Evolutionary conservation across 163 green algal genomes (phyloP).

Genomic region (Scenedesmus sp.): DNA sequence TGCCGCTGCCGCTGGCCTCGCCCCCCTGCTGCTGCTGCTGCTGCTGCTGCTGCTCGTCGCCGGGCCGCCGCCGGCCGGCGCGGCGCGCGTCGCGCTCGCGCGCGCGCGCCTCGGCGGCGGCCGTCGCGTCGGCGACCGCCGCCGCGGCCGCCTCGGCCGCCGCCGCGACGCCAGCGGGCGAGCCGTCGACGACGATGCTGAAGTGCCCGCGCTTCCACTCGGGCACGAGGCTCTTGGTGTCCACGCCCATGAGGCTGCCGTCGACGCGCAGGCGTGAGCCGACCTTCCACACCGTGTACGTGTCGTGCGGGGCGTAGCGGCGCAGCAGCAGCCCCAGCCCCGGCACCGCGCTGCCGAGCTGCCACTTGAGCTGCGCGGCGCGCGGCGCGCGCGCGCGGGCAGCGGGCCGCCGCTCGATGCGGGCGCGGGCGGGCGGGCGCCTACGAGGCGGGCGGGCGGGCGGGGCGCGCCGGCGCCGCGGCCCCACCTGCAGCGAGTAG

Average conservation of each 20-base stretch:
- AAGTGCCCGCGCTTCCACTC: conserved; percentile 83
- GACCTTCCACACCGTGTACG: conserved; percentile 75
- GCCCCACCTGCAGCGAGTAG: conserved; percentile 63
- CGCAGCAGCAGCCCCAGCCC: conserved; percentile 79
- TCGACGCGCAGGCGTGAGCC: conserved; percentile 74
- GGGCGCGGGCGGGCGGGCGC: not conserved
- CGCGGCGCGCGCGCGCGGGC: not conserved
- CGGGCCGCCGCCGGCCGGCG: too few species aligned
- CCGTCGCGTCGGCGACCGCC: conserved; percentile 38
- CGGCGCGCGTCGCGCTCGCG: too few species aligned
- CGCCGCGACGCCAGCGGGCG: conserved; percentile 16
- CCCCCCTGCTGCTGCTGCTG: not conserved
- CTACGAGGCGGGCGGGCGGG: too few species aligned
- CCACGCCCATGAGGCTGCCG: conserved; percentile 80
- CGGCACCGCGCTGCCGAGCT: conserved; percentile 70
- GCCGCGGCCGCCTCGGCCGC: conserved; percentile 45
- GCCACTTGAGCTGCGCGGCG: conserved; percentile 66
- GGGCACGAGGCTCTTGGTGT: conserved; percentile 72
- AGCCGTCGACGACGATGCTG: conserved; percentile 79
- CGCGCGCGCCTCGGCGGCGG: conserved; percentile 3
- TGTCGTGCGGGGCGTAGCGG: conserved; percentile 81
- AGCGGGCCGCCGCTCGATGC: not conserved
- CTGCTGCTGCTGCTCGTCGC: conserved; percentile 38
- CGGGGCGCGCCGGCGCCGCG: not conserved
- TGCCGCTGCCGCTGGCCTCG: not conserved